A percentile compares a stretch with the other conserved stretches of the same genome.
Conservation (phyloP, 768 basidiomycete species). For the Naganishia vaughanmartiniae region DNA sequence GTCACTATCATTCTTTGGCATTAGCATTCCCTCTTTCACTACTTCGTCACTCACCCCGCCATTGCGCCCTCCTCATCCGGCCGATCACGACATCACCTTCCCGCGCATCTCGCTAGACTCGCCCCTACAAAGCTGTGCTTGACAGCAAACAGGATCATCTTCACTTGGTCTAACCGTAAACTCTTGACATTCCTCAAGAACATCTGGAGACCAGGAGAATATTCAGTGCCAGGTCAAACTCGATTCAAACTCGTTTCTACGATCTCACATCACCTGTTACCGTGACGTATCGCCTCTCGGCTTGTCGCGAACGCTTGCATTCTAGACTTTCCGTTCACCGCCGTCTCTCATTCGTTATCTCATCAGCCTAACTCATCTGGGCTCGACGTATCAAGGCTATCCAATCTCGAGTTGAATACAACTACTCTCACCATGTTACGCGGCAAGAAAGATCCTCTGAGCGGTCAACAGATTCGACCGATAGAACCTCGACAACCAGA, state of each 20-base stretch:
- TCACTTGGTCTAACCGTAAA: background rate
- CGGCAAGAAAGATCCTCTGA: slow-evolving; percentile 15
- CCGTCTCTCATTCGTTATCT: background rate
- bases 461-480: slow-evolving; percentile 17
- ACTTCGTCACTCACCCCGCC: background rate
- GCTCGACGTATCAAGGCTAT: background rate
- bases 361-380: background rate
- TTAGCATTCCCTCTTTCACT: background rate
- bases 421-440: background rate
- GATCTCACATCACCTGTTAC: slow-evolving; percentile 3
- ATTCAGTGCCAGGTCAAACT: background rate
- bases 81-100: background rate
- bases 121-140: slow-evolving; percentile 11
- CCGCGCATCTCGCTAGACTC: background rate
- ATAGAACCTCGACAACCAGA: slow-evolving; percentile 18
- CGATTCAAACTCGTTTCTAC: background rate
- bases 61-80: background rate
- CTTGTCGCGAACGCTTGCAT: background rate
- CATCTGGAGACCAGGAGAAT: background rate
- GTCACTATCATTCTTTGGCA: background rate
- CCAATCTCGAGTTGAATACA: background rate
- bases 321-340: background rate
- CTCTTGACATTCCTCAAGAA: background rate
- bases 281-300: background rate
- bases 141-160: slow-evolving; percentile 17